Base-by-base conservation (phyloP, 2,329 filamentous ascomycete genomes). In the Diatrype stigma region DNA sequence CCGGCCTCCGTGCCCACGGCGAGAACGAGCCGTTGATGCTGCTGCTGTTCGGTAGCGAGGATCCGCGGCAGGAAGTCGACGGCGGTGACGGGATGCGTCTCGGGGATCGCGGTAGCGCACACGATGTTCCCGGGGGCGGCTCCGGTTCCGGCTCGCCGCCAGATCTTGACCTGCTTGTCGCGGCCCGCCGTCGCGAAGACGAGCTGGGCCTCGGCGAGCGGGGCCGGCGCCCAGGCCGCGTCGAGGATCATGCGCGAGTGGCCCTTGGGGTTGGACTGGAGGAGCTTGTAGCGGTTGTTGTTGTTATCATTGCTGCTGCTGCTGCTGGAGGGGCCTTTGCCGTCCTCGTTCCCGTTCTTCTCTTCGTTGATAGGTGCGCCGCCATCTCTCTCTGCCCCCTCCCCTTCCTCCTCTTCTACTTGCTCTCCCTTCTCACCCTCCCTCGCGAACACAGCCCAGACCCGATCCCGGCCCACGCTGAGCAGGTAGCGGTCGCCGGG, bases 201-300 rank as follows among this genome's bases (percentile, higher is more conserved):
- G 10, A 70, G 62, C 2, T 28, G 21, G 10, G 21, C 3, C 22
- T 44, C 40, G 7, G 64, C 63, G 2, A 63, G 57, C 6, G 64
- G 16, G 67, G 77, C 26, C 1, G 87, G 86, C 1, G 87, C 85
- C 93, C 94, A 99, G 2, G 89, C 83, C 1, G 85, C 88, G 64
- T 91, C 90, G 14, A 97, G 77, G 44, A 99, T 92, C 91, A 99
- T 97, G 52, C 94, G 79, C 3, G 87, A 79, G 68, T 99, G 94
- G 0, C 89, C 93, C 70, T 96, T 96, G 2, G 84, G 81, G 61
- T 96, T 90, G 2, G 80, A 75, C 54, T 85, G 75, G 37, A 81
- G 67, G 3, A 86, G 73, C 22, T 67, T 70, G 62, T 88, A 96
- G 12, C 14, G 34, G 34, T 37, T 30, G n/a, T n/a, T n/a, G n/a